Evolutionary conservation across 2,329 filamentous ascomycete genomes (phyloP), one percentile per base, ranked within the genome.

Genomic region (Aspergillus pseudoglaucus): DNA sequence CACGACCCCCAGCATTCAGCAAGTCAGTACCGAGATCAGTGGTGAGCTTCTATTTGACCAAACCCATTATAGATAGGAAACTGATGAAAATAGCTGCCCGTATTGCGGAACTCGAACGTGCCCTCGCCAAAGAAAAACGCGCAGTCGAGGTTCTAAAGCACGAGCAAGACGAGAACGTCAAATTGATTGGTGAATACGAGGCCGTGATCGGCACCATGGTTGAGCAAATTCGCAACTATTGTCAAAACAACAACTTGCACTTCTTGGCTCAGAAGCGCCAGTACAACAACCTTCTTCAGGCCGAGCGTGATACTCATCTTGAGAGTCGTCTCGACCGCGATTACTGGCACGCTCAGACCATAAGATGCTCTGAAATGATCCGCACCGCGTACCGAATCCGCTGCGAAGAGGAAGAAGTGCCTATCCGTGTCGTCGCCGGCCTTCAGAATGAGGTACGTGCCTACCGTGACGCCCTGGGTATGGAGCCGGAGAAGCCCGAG

Each of bases 141-240:
- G 56, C 66, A 27, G 63, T 67, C 33, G 70, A 72, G 47, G 57
- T 69, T 14, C 63, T 75, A 44, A 69, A 71, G 45, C 66, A 67
- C 35, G 73, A 77, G 53, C 74, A 75, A 49, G 56, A 61, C 12
- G 74, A 76, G 50, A 75, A 76, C 51, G 70, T 67, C 44, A 71
- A 69, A 45, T 53, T 77, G 32, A 73, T 77, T 22, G 68, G 65
- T 17, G 72, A 75, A 53, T 77, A 75, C 50, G 74, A 76, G 53
- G 62, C 67, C 12, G 66, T 61, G 8, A 62, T 77, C 22, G 73
- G 73, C 35, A 67, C 64, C 6, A 73, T 75, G 60, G 72, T 75
- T 15, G 74, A 76, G 46, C 72, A 75, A 51, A 74, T 76, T 46
- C 74, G 74, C 49, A 72, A 71, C 56, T 76, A 75, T 54, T 74